Base-by-base conservation (phyloP, 257 asterid species). In the Primulina eburnea region DNA sequence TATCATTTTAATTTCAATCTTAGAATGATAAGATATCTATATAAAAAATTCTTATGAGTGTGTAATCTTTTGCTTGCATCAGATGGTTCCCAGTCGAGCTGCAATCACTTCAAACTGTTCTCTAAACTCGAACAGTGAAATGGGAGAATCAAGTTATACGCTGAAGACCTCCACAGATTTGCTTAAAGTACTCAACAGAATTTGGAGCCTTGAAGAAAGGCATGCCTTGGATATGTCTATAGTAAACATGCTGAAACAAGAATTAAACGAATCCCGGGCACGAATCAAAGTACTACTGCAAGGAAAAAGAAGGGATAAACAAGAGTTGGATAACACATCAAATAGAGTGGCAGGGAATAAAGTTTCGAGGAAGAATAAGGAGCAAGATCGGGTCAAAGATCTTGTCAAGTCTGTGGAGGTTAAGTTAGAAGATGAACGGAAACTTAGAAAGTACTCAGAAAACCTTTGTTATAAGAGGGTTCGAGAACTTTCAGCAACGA, bases 171-270 rank as follows among this genome's bases (percentile, higher is more conserved):
- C 98, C 18, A 82, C 92, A 0, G 98, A 90, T 85, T 82, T 92
- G 20, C 88, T 90, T 17, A 86, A 83, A 75, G 90, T 92, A 29
- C 90, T 92, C 61, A 90, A 92, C 30, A 81, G 92, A 78, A 88
- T 92, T 20, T 92, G 97, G 97, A 90, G 81, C 75, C 98, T 92
- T 12, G 98, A 92, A 84, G 96, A 92, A 70, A 89, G 86, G 67
- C 89, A 88, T 26, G 80, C 80, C 4, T 70, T 92, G 47, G 87
- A 87, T 74, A 81, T 82, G 71, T 84, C 88, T 6, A 75, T 88
- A 62, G 86, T 87, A 14, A 84, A 85, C 75, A 83, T 88, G 17
- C 79, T 88, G 72, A 80, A 75, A 77, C 79, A 61, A 71, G 94
- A 92, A 75, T 80, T 88, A n/a, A 82, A 81, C 71, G 80, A 77